A percentile compares a stretch with the other conserved stretches of the same genome.
These are phyloP conservation scores for Phlebopus sp. DNA, from an alignment of 1,284 basidiomycete species.

Conservation along the genomic window DNA sequence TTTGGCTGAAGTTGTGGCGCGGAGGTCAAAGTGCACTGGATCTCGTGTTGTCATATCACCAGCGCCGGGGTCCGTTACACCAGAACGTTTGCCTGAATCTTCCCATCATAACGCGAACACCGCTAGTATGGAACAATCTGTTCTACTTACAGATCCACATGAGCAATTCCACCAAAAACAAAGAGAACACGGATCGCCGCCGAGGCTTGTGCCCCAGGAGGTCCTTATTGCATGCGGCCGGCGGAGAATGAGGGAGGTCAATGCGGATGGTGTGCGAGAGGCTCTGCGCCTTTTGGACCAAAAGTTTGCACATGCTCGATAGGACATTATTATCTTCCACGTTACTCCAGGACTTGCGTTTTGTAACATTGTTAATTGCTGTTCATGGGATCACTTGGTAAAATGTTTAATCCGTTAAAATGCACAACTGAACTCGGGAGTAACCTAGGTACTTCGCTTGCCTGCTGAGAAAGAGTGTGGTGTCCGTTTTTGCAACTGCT, in stretches of 20 bases:
- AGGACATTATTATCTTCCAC: slow-evolving; percentile 1
- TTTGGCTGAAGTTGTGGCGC: slow-evolving; percentile 85
- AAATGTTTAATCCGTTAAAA: background rate
- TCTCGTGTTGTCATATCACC: slow-evolving; percentile 68
- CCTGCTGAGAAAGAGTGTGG: background rate
- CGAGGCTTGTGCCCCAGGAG: slow-evolving; percentile 56
- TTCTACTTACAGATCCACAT: slow-evolving; percentile 52
- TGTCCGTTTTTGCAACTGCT: slow-evolving; percentile 1
- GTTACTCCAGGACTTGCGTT: background rate
- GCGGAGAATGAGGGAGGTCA: slow-evolving; percentile 67
- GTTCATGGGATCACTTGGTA: slow-evolving; percentile 3
- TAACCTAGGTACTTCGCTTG: background rate
- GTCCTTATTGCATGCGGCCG: slow-evolving; percentile 58
- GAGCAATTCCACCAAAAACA: slow-evolving; percentile 50
- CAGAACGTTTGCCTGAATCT: slow-evolving; percentile 35
- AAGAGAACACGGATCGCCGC: slow-evolving; percentile 42
- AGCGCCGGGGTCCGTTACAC: slow-evolving; percentile 46
- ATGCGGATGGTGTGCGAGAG: slow-evolving; percentile 73
- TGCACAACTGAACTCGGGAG: background rate
- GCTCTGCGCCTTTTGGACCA: slow-evolving; percentile 77
- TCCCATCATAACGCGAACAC: slow-evolving; percentile 12
- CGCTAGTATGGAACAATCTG: slow-evolving; percentile 29
- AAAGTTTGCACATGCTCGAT: slow-evolving; percentile 47
- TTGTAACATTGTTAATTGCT: slow-evolving; percentile 2
- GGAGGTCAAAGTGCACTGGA: slow-evolving; percentile 75